Evolutionary conservation across 768 basidiomycete genomes (phyloP), one percentile per base, ranked within the genome.

Genomic region (Amanita rubescens): DNA sequence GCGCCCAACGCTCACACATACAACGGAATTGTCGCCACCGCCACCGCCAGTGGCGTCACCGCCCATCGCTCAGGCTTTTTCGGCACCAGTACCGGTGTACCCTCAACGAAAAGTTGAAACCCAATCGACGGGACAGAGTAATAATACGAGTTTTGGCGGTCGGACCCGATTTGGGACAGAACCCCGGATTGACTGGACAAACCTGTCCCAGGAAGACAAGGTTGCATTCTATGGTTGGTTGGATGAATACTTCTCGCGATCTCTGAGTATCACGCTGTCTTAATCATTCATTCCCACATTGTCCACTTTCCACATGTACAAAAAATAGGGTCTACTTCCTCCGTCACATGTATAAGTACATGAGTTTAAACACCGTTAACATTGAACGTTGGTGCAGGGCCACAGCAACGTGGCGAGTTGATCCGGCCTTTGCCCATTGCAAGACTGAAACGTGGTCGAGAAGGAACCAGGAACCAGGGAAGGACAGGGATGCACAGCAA

Each of bases 221-320:
- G 69, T 79, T 27, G 78, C 71, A 22, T 86, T 91, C 62, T 91
- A 90, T 65, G 67, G 68, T 55, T 90, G 88, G 87, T 71, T 91
- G 19, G 88, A 91, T 63, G 88, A 90, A 60, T 90, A 84, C 68
- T 91, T 91, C 60, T 75, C 78, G 14, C 72, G 74, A 32, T 70
- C 69, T 46, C 64, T 70, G 34, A 61, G 60, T 37, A 61, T 74
- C 25, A 51, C 30, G 27, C 5, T 49, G 7, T 35, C 14, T 27
- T 35, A n/a, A 22, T 49, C 12, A 37, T 34, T 11, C 11, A 9
- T 24, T 44, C 14, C 25, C 25, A 20, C 14, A 19, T 15, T 49
- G 33, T 14, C 3, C 48, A 30, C 15, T 27, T 15, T 30, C 27
- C 27, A 30, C 27, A 30, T 30, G 27, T 30, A 30, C 27, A 3